Conservation (phyloP, 495 filamentous ascomycete genomes). For the Elasticomyces elasticus region DNA sequence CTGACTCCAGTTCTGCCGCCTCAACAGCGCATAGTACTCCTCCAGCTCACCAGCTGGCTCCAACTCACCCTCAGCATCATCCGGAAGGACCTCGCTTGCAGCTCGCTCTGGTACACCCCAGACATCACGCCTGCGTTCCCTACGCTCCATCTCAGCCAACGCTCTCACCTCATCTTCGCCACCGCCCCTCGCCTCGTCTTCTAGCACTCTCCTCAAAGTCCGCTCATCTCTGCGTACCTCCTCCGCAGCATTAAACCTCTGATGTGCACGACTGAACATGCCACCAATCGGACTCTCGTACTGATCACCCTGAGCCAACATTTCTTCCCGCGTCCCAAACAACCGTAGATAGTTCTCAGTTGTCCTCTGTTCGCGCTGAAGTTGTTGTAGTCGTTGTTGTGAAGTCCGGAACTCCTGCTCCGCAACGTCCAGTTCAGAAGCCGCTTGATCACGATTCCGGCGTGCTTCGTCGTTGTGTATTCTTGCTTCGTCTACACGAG, state of each 20-base stretch:
- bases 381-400: conserved; percentile 18
- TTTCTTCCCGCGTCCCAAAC: conserved; percentile 35
- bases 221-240: conserved; percentile 22
- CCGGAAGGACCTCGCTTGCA: neutral
- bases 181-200: conserved; percentile 16
- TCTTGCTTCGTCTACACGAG: conserved; percentile 18
- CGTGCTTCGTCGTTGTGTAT: conserved; percentile 18
- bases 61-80: neutral
- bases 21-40: conserved; percentile 18
- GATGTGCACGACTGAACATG: conserved; percentile 31
- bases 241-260: conserved; percentile 30
- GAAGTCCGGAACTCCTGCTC: conserved; percentile 19
- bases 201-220: conserved; percentile 21
- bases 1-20: conserved; percentile 19
- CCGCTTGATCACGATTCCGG: conserved; percentile 12
- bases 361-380: conserved; percentile 25
- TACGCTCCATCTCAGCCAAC: conserved; percentile 7
- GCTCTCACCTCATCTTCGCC: conserved; percentile 6
- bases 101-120: conserved; percentile 18
- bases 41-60: conserved; percentile 13
- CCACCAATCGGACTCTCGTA: conserved; percentile 34
- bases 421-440: conserved; percentile 19
- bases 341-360: conserved; percentile 28
- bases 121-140: conserved; percentile 17
- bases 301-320: conserved; percentile 29